A percentile compares a stretch with the other conserved stretches of the same genome.
These are phyloP conservation scores for Tuber microsphaerosporum DNA, from an alignment of 495 filamentous ascomycete species.

Conservation along the genomic window DNA sequence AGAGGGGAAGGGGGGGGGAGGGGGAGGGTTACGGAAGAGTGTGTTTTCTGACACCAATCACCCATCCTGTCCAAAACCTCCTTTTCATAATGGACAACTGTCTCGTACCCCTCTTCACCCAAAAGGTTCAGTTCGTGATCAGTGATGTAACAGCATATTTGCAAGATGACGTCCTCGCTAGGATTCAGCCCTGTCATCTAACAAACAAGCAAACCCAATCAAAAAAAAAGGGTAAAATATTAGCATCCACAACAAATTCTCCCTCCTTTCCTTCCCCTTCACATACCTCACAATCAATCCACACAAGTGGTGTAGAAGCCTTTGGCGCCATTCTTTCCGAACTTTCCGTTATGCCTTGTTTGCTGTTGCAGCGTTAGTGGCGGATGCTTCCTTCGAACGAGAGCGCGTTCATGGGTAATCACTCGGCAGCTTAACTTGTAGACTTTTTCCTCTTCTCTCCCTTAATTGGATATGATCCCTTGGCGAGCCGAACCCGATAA, in stretches of 20 bases:
- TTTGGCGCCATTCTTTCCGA: neutral
- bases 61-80: slow-evolving; percentile 68
- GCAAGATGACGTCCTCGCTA: slow-evolving; percentile 73
- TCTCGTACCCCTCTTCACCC: slow-evolving; percentile 70
- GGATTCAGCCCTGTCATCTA: slow-evolving; percentile 92
- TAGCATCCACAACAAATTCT: neutral
- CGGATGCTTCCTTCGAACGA: neutral
- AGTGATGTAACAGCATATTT: slow-evolving; percentile 90
- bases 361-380: neutral
- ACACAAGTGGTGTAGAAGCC: slow-evolving; percentile 53
- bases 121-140: slow-evolving; percentile 67
- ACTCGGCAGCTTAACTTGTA: neutral
- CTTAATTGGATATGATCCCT: too few species aligned
- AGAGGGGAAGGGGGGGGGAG: neutral
- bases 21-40: slow-evolving; percentile 38
- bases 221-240: neutral
- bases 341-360: neutral
- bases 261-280: neutral
- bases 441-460: neutral
- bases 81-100: slow-evolving; percentile 67
- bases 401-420: neutral
- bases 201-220: slow-evolving; percentile 11
- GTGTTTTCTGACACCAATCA: slow-evolving; percentile 60
- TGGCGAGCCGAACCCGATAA: too few species aligned
- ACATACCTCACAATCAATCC: slow-evolving; percentile 81